Base-by-base conservation (phyloP, 805 yeast species). In the Kuraishia capsulata region DNA sequence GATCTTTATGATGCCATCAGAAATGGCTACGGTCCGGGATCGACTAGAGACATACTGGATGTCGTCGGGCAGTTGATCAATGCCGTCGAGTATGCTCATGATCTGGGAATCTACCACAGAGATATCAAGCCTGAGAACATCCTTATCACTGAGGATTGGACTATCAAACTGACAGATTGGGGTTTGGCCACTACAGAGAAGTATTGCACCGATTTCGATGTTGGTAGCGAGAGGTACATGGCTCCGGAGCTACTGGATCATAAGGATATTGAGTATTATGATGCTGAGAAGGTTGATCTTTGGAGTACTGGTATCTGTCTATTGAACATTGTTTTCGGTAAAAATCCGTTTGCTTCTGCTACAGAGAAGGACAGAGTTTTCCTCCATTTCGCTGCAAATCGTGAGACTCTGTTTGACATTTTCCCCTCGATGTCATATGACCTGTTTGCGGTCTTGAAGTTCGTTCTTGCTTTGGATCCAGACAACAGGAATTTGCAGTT, bases 361-460 rank as follows among this genome's bases (percentile, higher is more conserved):
- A 39, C 21, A 24, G 36, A 41, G 18, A 33, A 41, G 2, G 97
- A 88, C 61, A 84, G 83, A 52, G 64, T 89, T 37, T 89, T 88
- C 57, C 62, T 83, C 49, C 89, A 86, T 59, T 89, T 84, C 64
- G 89, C 90, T 10, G 74, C 81, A 25, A 84, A 85, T 51, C 73
- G 96, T 48, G 97, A 90, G 57, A 82, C 94, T 2, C 64, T 90
- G 35, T 88, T 87, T 61, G 97, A 90, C 61, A 83, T 88, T 31
- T 90, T 89, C 56, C 88, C 96, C 14, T 67, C 88, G 4, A 81
- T 90, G 87, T 76, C 92, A 38, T 78, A 76, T 38, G 96, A 88
- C 52, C 71, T 88, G 50, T 90, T 87, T 54, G 76, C 81, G n/a
- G 94, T 85, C 0, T 69, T 89, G 53, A 72, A 95, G 41, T 74